Evolutionary conservation across 306 rosid genomes (phyloP).

Genomic region (Alnus rubra): DNA sequence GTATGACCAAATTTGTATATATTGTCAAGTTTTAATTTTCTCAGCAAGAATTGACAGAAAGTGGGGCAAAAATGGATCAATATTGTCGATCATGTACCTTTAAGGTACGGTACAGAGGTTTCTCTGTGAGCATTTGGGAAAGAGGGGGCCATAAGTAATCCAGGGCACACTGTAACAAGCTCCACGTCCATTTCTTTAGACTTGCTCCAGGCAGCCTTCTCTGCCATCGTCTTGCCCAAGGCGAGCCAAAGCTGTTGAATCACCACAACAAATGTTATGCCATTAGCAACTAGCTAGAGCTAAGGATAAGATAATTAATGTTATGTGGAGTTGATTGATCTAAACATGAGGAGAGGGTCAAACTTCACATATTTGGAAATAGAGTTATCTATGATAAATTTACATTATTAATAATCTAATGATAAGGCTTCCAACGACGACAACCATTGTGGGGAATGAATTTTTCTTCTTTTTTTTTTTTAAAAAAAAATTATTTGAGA

Average conservation of each 20-base stretch:
- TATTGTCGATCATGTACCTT: neutral
- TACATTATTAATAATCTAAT: no score
- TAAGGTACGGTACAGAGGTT: conserved; percentile 2
- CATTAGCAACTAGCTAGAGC: neutral
- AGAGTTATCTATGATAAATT: no score
- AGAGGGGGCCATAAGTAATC: neutral
- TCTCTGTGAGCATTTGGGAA: conserved; percentile 2
- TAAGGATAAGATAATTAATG: neutral
- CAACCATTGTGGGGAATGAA: no score
- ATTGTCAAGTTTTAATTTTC: neutral
- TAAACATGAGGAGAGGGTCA: no score
- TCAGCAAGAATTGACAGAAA: neutral
- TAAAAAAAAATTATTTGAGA: no score
- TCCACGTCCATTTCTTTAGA: conserved; percentile 12
- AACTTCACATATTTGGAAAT: no score
- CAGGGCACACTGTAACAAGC: conserved; percentile 4
- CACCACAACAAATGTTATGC: neutral
- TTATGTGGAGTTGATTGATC: no score
- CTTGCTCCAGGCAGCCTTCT: neutral
- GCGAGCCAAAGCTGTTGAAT: neutral
- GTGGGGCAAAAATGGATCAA: neutral
- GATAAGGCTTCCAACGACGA: no score
- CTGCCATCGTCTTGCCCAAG: conserved; percentile 8
- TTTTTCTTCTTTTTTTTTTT: no score
- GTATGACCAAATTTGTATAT: neutral